These are phyloP conservation scores for Chalaropsis ovoidea DNA, from an alignment of 2,329 filamentous ascomycete species.

Conservation along the genomic window DNA sequence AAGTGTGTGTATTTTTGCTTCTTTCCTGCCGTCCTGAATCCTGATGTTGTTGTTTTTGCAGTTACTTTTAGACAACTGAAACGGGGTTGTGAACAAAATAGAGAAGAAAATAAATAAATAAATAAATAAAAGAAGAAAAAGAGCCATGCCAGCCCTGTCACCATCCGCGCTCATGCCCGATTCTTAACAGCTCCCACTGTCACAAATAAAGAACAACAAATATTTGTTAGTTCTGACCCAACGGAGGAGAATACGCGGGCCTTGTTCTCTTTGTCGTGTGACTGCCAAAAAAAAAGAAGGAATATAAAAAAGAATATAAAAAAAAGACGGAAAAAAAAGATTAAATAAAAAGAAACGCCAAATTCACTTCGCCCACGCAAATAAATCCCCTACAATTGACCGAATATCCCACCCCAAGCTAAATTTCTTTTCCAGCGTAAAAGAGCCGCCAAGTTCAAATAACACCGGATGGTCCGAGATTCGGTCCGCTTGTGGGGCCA, in stretches of 20 bases:
- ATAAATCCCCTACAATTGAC: constrained; percentile 12
- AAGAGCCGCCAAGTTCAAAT: constrained; percentile 15
- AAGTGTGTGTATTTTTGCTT: neutral
- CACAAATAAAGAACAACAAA: constrained; percentile 6
- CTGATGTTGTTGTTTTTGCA: neutral
- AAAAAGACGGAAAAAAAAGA: no score
- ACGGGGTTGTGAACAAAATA: neutral
- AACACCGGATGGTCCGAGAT: constrained; percentile 25
- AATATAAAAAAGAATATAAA: neutral
- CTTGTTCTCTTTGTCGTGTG: neutral
- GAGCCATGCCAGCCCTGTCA: neutral
- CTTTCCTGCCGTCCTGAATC: neutral
- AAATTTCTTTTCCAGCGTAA: constrained; percentile 5
- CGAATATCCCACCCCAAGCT: constrained; percentile 1
- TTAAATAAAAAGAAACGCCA: neutral
- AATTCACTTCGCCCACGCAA: neutral
- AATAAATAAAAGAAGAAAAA: neutral
- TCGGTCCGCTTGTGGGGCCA: constrained; percentile 24
- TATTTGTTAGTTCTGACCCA: neutral
- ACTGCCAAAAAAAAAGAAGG: neutral
- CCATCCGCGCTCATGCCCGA: neutral
- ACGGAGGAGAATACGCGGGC: neutral
- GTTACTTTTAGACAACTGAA: neutral
- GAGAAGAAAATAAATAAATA: neutral
- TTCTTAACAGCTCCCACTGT: neutral